These are phyloP conservation scores for Pichia manshurica DNA, from an alignment of 805 yeast genomes.

Conservation along the genomic window DNA sequence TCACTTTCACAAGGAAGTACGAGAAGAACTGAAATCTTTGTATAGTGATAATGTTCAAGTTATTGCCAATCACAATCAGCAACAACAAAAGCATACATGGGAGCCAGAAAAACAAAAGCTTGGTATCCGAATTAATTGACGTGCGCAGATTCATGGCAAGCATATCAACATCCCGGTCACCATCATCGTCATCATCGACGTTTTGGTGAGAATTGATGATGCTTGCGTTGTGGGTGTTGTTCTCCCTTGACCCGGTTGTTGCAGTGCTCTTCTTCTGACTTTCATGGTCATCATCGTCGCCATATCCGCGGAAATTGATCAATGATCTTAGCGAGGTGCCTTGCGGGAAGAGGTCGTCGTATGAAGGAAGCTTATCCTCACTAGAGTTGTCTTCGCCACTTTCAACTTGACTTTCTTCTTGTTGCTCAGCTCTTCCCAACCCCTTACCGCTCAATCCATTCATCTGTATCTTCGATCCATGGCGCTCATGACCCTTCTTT, in stretches of 20 bases:
- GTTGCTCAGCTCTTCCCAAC: neutral
- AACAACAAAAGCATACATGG: slow-evolving; percentile 62
- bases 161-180: slow-evolving; percentile 9
- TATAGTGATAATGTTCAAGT: slow-evolving; percentile 22
- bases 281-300: slow-evolving; percentile 14
- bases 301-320: slow-evolving; percentile 26
- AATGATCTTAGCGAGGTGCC: slow-evolving; percentile 29
- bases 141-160: slow-evolving; percentile 33
- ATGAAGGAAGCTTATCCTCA: slow-evolving; percentile 55
- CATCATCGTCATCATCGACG: slow-evolving; percentile 2
- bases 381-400: slow-evolving; percentile 18
- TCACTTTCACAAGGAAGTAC: slow-evolving; percentile 33
- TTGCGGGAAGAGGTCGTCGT: slow-evolving; percentile 70
- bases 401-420: neutral
- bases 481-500: neutral
- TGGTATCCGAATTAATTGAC: slow-evolving; percentile 63
- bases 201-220: neutral
- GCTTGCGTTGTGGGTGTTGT: too few relatives aligned
- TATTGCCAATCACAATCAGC: slow-evolving; percentile 31
- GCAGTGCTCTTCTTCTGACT: neutral
- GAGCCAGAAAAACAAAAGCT: slow-evolving; percentile 87
- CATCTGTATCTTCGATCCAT: neutral
- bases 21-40: slow-evolving; percentile 20
- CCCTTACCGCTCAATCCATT: neutral
- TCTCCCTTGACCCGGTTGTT: neutral